phyloP scores from a whole-genome alignment of 768 basidiomycete genomes.

The Cystobasidium onofrii region DNA sequence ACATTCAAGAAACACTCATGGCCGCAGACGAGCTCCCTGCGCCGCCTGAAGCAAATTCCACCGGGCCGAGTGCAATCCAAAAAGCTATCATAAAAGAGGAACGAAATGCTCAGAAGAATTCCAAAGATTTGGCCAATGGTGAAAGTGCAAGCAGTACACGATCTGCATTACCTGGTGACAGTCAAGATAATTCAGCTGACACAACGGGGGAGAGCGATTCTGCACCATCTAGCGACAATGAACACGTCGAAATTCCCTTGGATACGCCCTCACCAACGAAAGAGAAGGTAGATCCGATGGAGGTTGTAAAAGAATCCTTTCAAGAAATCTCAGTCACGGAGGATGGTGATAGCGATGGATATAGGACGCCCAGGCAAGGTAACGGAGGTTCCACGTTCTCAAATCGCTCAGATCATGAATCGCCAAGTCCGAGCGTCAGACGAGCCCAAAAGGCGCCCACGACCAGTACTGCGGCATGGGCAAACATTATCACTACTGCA shows the following conservation, averaged over 20 bases:
- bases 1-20: constrained; percentile 39
- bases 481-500: constrained; percentile 23
- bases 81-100: background rate
- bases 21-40: constrained; percentile 33
- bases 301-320: background rate
- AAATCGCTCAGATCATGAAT: background rate
- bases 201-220: too few relatives aligned
- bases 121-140: background rate
- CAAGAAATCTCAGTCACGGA: background rate
- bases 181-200: too few relatives aligned
- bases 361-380: background rate
- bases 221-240: background rate
- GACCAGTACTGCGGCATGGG: constrained; percentile 25
- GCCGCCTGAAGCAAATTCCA: background rate
- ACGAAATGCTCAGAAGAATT: background rate
- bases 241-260: constrained; percentile 11
- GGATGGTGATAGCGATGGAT: constrained; percentile 14
- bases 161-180: too few relatives aligned
- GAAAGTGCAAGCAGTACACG: background rate
- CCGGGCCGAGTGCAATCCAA: background rate
- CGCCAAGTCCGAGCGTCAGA: background rate
- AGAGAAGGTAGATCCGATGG: background rate
- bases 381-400: background rate
- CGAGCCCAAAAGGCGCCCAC: background rate
- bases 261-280: constrained; percentile 9